Percentiles rank a stretch among this genome's conserved stretches.
Conservation (phyloP, 2,329 filamentous ascomycete species). For the Beauveria sp. region DNA sequence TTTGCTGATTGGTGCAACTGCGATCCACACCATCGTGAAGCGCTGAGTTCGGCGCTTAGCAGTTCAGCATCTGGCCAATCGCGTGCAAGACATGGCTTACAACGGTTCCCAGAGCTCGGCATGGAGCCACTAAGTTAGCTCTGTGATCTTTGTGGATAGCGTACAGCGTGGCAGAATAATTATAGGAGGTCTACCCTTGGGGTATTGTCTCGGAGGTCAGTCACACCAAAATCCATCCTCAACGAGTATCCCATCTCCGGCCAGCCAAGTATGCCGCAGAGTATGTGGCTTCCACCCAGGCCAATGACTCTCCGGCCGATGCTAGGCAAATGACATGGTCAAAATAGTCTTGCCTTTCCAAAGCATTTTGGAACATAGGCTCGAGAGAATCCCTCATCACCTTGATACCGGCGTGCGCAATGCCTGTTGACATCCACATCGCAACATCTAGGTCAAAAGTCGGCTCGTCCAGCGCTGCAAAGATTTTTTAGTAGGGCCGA, state of each 20-base stretch:
- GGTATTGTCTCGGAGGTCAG: conserved; percentile 9
- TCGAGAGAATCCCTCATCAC: conserved; percentile 29
- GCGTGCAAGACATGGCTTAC: not conserved
- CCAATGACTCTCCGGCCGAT: conserved; percentile 35
- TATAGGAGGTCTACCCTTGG: not conserved
- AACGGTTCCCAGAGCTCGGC: not conserved
- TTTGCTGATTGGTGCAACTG: conserved; percentile 7
- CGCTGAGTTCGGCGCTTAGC: conserved; percentile 10
- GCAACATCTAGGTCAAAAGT: conserved; percentile 49
- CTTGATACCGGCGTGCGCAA: conserved; percentile 28
- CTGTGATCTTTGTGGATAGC: not conserved
- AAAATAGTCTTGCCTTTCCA: conserved; percentile 42
- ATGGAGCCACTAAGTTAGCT: not conserved
- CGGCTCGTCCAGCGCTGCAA: conserved; percentile 38
- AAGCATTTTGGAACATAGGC: conserved; percentile 35
- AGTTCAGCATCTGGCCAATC: not conserved
- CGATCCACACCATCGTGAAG: conserved; percentile 11
- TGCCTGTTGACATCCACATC: conserved; percentile 36
- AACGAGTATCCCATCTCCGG: conserved; percentile 49
- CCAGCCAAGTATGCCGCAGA: conserved; percentile 30
- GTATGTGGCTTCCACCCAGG: conserved; percentile 30
- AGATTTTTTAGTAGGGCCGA: conserved; percentile 34
- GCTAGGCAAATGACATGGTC: conserved; percentile 40
- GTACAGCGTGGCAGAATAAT: conserved; percentile 4
- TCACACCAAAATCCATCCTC: conserved; percentile 33